A percentile compares a stretch with the other conserved stretches of the same genome.
Evolutionary conservation across 768 basidiomycete species (phyloP).

Genomic region (Mycena haematopus): DNA sequence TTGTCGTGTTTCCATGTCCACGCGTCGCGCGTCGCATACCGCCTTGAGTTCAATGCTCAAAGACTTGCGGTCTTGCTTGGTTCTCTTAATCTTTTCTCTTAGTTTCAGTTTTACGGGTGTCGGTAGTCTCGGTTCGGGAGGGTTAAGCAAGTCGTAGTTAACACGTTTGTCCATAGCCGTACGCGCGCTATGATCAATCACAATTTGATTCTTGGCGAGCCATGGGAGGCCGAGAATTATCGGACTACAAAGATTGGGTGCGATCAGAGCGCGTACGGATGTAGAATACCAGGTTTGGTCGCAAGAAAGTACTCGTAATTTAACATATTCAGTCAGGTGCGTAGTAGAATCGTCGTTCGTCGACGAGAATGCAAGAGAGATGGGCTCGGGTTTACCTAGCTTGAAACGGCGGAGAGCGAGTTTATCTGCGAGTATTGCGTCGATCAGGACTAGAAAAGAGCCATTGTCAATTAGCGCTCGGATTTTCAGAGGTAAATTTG

Average conservation of each 20-base stretch:
- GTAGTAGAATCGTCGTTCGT: conserved; percentile 20
- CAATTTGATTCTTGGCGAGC: conserved; percentile 27
- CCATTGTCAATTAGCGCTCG: conserved; percentile 27
- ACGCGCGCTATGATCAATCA: conserved; percentile 26
- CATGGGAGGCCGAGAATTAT: conserved; percentile 36
- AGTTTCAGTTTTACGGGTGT: no score
- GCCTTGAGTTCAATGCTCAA: background rate
- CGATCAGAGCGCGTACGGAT: conserved; percentile 32
- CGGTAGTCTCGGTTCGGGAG: no score
- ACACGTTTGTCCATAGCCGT: conserved; percentile 28
- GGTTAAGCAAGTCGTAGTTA: no score
- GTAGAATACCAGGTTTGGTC: conserved; percentile 31
- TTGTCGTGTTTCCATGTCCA: background rate
- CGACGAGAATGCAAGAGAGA: conserved; percentile 11
- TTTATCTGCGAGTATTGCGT: conserved; percentile 3
- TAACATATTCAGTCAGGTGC: conserved; percentile 31
- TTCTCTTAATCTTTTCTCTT: background rate
- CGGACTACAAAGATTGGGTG: conserved; percentile 28
- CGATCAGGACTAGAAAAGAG: no score
- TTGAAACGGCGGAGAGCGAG: conserved; percentile 21
- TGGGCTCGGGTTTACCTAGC: conserved; percentile 31
- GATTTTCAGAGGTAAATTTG: background rate
- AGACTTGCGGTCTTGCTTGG: background rate
- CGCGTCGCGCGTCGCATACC: background rate
- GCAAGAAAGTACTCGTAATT: conserved; percentile 23